A percentile compares a stretch with the other conserved stretches of the same genome.
Conservation (phyloP, 2,329 filamentous ascomycete genomes). For the Neopestalotiopsis clavispora region DNA sequence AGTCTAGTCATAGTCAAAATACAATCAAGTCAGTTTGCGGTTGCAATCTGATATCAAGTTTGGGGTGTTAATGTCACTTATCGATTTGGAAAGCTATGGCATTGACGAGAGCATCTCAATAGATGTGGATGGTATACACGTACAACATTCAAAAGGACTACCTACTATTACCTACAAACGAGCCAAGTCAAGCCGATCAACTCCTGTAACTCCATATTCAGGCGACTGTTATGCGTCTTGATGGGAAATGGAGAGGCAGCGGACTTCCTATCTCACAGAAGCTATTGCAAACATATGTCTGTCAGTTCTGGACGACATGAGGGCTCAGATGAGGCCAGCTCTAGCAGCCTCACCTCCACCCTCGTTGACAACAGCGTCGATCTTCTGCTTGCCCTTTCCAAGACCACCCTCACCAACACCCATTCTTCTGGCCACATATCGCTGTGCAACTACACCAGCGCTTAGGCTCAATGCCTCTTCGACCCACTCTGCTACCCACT, state of each 20-base stretch:
- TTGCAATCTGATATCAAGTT: no score
- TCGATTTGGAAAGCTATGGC: no score
- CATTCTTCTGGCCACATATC: slow-evolving; percentile 95
- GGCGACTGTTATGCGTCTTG: neutral
- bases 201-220: neutral
- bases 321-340: slow-evolving; percentile 55
- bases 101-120: neutral
- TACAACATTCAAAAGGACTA: neutral
- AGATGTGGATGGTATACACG: neutral
- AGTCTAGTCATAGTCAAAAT: no score
- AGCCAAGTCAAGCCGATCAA: neutral
- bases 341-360: slow-evolving; percentile 64
- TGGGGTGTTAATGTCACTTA: no score
- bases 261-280: neutral
- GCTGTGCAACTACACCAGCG: slow-evolving; percentile 86
- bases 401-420: slow-evolving; percentile 83
- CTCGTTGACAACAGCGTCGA: slow-evolving; percentile 60
- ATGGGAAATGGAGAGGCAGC: neutral
- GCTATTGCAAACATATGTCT: neutral
- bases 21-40: no score
- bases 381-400: slow-evolving; percentile 64
- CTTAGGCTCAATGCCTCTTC: slow-evolving; percentile 82
- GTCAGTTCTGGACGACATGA: neutral
- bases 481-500: slow-evolving; percentile 98
- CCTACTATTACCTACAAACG: neutral